Conservation (phyloP, 1,284 basidiomycete species). For the Melampsora americana region DNA sequence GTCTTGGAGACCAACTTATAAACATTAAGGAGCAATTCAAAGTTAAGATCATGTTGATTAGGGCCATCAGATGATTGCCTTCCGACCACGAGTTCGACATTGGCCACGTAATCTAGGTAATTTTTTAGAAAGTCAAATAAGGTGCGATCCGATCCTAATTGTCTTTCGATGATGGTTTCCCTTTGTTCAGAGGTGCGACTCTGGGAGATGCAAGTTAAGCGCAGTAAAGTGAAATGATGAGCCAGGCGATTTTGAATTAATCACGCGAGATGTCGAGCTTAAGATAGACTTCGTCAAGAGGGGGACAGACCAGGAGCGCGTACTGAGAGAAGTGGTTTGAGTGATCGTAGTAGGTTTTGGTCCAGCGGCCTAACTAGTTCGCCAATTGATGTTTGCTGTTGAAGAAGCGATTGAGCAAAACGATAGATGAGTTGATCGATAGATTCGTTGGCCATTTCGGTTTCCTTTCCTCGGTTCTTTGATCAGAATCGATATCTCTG, state of each 20-base stretch:
- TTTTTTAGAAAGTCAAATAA: constrained; percentile 33
- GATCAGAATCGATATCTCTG: constrained; percentile 15
- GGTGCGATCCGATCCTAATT: constrained; percentile 22
- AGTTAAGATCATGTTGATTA: constrained; percentile 24
- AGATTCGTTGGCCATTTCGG: constrained; percentile 4
- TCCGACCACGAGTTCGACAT: constrained; percentile 3
- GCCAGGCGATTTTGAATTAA: no score
- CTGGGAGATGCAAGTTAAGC: not conserved
- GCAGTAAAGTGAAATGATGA: not conserved
- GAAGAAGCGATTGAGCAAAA: constrained; percentile 28
- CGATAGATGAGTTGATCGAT: constrained; percentile 26
- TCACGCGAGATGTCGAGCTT: not conserved
- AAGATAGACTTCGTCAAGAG: not conserved
- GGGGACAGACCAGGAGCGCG: not conserved
- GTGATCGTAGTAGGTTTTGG: constrained; percentile 14
- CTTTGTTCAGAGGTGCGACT: not conserved
- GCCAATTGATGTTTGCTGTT: constrained; percentile 9
- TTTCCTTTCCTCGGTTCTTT: not conserved
- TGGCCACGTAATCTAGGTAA: constrained; percentile 20
- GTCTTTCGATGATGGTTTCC: constrained; percentile 23
- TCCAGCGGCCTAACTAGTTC: constrained; percentile 35
- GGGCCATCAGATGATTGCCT: not conserved
- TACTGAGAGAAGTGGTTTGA: constrained; percentile 14
- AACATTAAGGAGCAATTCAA: constrained; percentile 33
- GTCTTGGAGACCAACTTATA: constrained; percentile 24